Evolutionary conservation across 495 filamentous ascomycete species (phyloP).

Genomic region (Xylaria sp.): DNA sequence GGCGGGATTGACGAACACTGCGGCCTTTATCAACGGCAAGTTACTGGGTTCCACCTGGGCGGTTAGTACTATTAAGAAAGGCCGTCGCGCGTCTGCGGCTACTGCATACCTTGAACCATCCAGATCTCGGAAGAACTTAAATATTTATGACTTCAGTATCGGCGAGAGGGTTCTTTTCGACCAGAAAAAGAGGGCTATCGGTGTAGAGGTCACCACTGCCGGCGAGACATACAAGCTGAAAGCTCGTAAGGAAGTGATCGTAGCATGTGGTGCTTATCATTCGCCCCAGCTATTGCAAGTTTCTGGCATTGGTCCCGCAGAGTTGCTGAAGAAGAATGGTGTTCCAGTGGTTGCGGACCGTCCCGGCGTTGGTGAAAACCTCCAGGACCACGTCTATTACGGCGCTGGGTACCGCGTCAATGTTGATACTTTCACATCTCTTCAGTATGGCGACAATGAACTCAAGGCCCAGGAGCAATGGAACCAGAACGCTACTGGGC

Average conservation of each 20-base stretch:
- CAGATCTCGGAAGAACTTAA: slow-evolving; percentile 11
- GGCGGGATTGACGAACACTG: slow-evolving; percentile 6
- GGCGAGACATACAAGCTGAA: slow-evolving; percentile 18
- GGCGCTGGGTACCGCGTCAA: slow-evolving; percentile 38
- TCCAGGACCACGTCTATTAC: slow-evolving; percentile 51
- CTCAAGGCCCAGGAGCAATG: neutral
- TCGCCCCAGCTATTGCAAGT: slow-evolving; percentile 59
- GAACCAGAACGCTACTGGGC: slow-evolving; percentile 36
- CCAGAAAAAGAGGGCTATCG: slow-evolving; percentile 20
- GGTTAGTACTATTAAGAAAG: slow-evolving; percentile 3
- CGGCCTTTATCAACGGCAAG: slow-evolving; percentile 1
- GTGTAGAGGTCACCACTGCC: slow-evolving; percentile 17
- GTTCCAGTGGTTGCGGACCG: slow-evolving; percentile 51
- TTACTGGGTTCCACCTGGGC: neutral
- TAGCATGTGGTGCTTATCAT: slow-evolving; percentile 53
- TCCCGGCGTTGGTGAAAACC: slow-evolving; percentile 56
- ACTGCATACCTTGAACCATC: neutral
- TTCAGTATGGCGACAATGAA: neutral
- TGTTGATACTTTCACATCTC: slow-evolving; percentile 31
- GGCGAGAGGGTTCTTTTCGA: slow-evolving; percentile 28
- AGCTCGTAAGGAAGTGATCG: slow-evolving; percentile 53
- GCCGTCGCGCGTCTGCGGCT: neutral
- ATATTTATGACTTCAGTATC: slow-evolving; percentile 19
- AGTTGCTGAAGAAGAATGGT: slow-evolving; percentile 40
- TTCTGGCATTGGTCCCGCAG: slow-evolving; percentile 54